Base-by-base conservation (phyloP, 805 yeast species). In the Wickerhamomyces canadensis region DNA sequence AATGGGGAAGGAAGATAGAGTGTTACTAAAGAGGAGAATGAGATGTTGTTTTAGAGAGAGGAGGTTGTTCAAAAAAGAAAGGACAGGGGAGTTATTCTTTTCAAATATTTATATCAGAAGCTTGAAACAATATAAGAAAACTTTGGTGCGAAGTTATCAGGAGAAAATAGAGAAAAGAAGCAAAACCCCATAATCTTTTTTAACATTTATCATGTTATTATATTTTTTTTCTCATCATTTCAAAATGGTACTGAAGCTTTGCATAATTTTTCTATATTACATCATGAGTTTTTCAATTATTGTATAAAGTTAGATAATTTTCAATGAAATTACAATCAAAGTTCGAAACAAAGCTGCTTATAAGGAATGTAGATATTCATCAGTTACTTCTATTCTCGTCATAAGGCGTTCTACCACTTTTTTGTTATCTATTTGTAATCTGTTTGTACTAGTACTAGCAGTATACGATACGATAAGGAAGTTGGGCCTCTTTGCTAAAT, bases 301-400 rank as follows among this genome's bases (percentile, higher is more conserved):
- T 29, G 32, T 29, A 29, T 29, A 29, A 29, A 29, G 32, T 29
- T 29, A 29, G 32, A 29, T 29, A 29, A 19, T 29, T 29, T 17
- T 25, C 6, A 12, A n/a, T 9, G 6, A 18, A 28, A 36, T 40
- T 36, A 91, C 71, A 21, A 21, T 21, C 10, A 21, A 21, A n/a
- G n/a, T n/a, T n/a, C n/a, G n/a, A n/a, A n/a, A n/a, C n/a, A n/a
- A n/a, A n/a, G n/a, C n/a, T n/a, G n/a, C n/a, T n/a, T n/a, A n/a
- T n/a, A n/a, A n/a, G n/a, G n/a, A n/a, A n/a, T n/a, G n/a, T n/a
- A n/a, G n/a, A n/a, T n/a, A n/a, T n/a, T n/a, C n/a, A n/a, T n/a
- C n/a, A n/a, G n/a, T n/a, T n/a, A n/a, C n/a, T n/a, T n/a, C n/a
- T n/a, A n/a, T n/a, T n/a, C n/a, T n/a, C n/a, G n/a, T n/a, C n/a